These are phyloP conservation scores for Saccharomycopsis fibuligera DNA, from an alignment of 805 yeast species.

Conservation along the genomic window DNA sequence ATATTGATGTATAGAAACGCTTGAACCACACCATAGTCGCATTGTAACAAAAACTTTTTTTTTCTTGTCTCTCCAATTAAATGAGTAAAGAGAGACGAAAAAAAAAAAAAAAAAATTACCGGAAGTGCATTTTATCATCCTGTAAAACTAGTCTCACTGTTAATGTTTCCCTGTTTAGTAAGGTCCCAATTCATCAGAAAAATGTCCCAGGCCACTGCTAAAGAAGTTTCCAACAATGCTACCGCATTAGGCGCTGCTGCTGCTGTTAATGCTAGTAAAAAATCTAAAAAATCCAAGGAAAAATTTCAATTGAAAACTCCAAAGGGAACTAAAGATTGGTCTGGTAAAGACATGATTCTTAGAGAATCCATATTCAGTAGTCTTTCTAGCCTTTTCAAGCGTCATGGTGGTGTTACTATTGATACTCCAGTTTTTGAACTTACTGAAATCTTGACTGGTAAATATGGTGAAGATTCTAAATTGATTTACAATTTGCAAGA, in stretches of 20 bases:
- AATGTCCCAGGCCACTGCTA: conserved; percentile 17
- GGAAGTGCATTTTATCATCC: background rate
- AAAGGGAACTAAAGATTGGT: conserved; percentile 98
- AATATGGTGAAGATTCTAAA: conserved; percentile 98
- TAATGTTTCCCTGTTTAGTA: background rate
- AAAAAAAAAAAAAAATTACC: no score
- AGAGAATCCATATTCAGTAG: conserved; percentile 81
- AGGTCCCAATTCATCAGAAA: conserved; percentile 3
- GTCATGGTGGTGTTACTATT: conserved; percentile 97
- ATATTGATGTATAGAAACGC: no score
- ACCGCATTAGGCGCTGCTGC: conserved; percentile 22
- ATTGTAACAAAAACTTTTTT: no score
- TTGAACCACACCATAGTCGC: no score
- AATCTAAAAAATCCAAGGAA: conserved; percentile 31
- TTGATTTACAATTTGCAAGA: conserved; percentile 93
- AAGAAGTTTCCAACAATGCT: conserved; percentile 16
- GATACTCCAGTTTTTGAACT: conserved; percentile 98
- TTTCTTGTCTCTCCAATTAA: no score
- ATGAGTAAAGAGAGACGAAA: background rate
- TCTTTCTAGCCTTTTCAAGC: conserved; percentile 69
- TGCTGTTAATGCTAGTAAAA: conserved; percentile 18
- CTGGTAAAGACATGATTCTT: conserved; percentile 94
- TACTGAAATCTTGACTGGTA: conserved; percentile 91
- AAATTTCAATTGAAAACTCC: conserved; percentile 87
- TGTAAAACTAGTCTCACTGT: background rate